phyloP scores from a whole-genome alignment of 75 land plant species.

The Sequoia sempervirens region DNA sequence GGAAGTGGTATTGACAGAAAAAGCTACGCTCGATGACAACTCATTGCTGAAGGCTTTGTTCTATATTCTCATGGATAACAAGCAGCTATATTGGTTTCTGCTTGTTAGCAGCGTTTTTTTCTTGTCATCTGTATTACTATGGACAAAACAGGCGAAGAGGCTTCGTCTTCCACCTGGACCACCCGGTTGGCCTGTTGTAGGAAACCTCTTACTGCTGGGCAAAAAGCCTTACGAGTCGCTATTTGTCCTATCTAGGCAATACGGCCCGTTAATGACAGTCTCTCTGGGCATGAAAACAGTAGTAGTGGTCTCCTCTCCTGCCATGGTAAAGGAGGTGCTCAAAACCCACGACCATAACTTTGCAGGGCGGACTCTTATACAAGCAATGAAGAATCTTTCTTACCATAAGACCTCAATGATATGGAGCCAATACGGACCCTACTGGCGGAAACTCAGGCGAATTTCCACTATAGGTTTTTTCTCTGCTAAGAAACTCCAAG shows the following conservation, averaged over 20 bases:
- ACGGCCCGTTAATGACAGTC: slow-evolving; percentile 17
- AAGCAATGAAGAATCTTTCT: neutral
- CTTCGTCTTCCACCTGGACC: no score
- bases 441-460: slow-evolving; percentile 16
- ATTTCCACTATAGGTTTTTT: slow-evolving; percentile 12
- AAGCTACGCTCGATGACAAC: no score
- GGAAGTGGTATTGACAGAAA: no score
- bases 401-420: neutral
- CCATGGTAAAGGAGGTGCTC: slow-evolving; percentile 19
- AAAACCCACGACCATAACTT: slow-evolving; percentile 13
- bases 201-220: slow-evolving; percentile 15
- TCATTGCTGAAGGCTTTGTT: no score
- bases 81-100: no score
- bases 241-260: slow-evolving; percentile 9
- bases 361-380: neutral
- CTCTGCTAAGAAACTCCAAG: neutral
- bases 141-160: no score
- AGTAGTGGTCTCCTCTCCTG: slow-evolving; percentile 23
- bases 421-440: slow-evolving; percentile 10
- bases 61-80: no score
- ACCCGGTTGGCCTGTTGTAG: neutral
- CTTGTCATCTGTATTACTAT: no score
- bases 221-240: slow-evolving; percentile 9
- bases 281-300: neutral
- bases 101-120: no score